phyloP scores from a whole-genome alignment of 2,329 filamentous ascomycete species.

The Fusarium floridanum region DNA sequence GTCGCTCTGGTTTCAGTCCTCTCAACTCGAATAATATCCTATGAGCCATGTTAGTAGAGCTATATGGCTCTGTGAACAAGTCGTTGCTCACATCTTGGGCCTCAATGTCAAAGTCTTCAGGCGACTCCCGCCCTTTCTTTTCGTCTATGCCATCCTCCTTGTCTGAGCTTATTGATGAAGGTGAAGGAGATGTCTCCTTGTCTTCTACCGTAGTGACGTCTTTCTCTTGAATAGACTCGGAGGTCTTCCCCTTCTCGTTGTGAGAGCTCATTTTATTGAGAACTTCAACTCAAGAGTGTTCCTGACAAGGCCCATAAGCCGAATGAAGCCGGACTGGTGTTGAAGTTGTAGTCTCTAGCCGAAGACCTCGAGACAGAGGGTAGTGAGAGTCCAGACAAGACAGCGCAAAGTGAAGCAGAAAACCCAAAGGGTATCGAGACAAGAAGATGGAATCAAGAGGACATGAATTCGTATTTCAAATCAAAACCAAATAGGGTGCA shows the following conservation, averaged over 20 bases:
- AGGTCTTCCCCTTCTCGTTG: slow-evolving; percentile 16
- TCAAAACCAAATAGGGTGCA: neutral
- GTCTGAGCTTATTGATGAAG: neutral
- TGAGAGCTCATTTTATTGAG: slow-evolving; percentile 9
- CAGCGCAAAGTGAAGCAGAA: neutral
- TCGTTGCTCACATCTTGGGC: slow-evolving; percentile 35
- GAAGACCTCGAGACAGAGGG: neutral
- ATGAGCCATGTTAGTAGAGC: neutral
- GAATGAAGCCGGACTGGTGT: neutral
- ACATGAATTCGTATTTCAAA: neutral
- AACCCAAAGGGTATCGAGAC: neutral
- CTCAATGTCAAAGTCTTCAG: slow-evolving; percentile 39
- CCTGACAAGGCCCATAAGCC: neutral
- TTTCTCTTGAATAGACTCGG: slow-evolving; percentile 7
- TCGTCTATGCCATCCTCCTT: slow-evolving; percentile 12
- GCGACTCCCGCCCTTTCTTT: slow-evolving; percentile 24
- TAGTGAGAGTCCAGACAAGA: neutral
- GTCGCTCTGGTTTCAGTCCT: slow-evolving; percentile 34
- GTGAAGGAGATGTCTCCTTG: slow-evolving; percentile 6
- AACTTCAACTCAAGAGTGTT: neutral
- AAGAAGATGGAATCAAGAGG: neutral
- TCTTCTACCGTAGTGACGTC: slow-evolving; percentile 27
- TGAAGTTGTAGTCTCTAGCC: neutral
- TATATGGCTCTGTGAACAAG: neutral
- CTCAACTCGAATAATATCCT: slow-evolving; percentile 33